Conservation (phyloP, 371 early-diverging fungal genomes). For the Mortierella sp. region DNA sequence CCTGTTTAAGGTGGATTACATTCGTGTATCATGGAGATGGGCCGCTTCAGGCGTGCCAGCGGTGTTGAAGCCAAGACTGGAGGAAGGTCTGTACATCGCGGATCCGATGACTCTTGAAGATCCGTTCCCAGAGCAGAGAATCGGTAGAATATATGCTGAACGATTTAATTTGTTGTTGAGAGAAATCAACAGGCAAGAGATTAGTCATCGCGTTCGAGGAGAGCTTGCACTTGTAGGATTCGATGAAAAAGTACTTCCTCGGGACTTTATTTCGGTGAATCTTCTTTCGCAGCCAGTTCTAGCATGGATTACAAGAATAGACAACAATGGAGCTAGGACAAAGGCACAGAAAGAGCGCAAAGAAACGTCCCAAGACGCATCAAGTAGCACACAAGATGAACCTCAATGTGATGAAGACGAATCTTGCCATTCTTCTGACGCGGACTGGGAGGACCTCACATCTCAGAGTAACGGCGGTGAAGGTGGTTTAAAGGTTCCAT, state of each 20-base stretch:
- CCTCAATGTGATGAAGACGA: background rate
- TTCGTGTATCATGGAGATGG: slow-evolving; percentile 49
- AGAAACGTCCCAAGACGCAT: background rate
- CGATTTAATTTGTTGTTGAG: slow-evolving; percentile 27
- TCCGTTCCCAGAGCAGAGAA: slow-evolving; percentile 27
- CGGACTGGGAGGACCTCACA: slow-evolving; percentile 7
- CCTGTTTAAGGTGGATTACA: slow-evolving; percentile 35
- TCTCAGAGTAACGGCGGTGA: background rate
- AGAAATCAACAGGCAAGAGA: slow-evolving; percentile 18
- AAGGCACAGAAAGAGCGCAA: background rate
- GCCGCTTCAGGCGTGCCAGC: slow-evolving; percentile 23
- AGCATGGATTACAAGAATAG: slow-evolving; percentile 30
- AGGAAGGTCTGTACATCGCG: background rate
- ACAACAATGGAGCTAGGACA: background rate
- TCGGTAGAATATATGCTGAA: slow-evolving; percentile 42
- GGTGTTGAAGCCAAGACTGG: background rate
- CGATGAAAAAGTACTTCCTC: slow-evolving; percentile 22
- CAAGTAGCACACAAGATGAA: background rate
- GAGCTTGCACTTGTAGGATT: slow-evolving; percentile 39
- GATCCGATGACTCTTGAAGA: slow-evolving; percentile 16
- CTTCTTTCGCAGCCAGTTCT: slow-evolving; percentile 29
- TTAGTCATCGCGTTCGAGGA: slow-evolving; percentile 22
- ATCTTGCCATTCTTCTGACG: background rate
- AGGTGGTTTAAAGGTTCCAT: background rate
- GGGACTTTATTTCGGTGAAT: slow-evolving; percentile 38